These are phyloP conservation scores for Penicillium subrubescens DNA, from an alignment of 495 filamentous ascomycete species.

Conservation along the genomic window DNA sequence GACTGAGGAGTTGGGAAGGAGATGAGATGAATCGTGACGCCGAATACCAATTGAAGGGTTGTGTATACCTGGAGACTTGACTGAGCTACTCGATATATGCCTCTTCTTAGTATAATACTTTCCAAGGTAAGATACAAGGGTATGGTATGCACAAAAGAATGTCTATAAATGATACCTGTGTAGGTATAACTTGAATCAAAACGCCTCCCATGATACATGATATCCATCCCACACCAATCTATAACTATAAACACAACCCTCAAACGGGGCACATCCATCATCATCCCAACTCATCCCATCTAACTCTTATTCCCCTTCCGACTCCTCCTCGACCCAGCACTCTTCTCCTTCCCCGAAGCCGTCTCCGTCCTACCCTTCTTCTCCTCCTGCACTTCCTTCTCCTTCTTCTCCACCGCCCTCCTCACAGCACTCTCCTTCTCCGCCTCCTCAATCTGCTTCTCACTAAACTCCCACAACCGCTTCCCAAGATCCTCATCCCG, in stretches of 20 bases:
- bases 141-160: background rate
- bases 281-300: background rate
- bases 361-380: conserved; percentile 44
- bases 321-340: conserved; percentile 47
- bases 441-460: conserved; percentile 76
- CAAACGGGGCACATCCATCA: background rate
- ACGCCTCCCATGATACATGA: background rate
- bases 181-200: background rate
- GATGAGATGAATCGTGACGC: no score
- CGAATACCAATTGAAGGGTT: no score
- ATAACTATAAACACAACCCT: background rate
- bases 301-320: conserved; percentile 37
- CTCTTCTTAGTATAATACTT: background rate
- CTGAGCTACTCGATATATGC: background rate
- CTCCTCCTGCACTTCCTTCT: conserved; percentile 54
- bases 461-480: conserved; percentile 84
- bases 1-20: no score
- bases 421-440: conserved; percentile 79
- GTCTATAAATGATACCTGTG: background rate
- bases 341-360: conserved; percentile 36
- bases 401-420: conserved; percentile 70
- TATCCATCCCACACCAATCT: background rate
- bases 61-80: background rate
- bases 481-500: conserved; percentile 75
- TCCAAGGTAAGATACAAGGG: background rate